Evolutionary conservation across 2,329 filamentous ascomycete genomes (phyloP).

Genomic region (Talaromyces islandicus): DNA sequence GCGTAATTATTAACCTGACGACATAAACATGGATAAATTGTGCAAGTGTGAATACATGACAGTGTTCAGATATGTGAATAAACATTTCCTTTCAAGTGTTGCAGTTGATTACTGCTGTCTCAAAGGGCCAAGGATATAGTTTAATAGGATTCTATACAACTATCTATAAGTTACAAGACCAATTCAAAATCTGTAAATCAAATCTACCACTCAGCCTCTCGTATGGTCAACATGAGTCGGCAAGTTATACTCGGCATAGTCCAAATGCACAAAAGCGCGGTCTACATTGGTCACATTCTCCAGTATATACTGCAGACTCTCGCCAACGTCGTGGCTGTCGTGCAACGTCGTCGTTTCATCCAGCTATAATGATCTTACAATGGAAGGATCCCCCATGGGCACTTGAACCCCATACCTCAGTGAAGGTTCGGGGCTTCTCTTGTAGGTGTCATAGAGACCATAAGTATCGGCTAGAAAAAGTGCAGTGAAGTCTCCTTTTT

Average conservation of each 20-base stretch:
- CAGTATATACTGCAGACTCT: constrained; percentile 55
- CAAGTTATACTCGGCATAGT: constrained; percentile 41
- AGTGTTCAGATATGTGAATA: neutral
- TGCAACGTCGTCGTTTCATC: constrained; percentile 50
- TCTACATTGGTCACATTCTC: constrained; percentile 45
- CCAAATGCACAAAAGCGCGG: constrained; percentile 46
- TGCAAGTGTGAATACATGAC: neutral
- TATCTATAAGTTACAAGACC: neutral
- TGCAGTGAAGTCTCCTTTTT: constrained; percentile 45
- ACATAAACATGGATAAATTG: neutral
- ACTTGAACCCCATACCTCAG: constrained; percentile 60
- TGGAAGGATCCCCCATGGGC: constrained; percentile 59
- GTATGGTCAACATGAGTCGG: constrained; percentile 29
- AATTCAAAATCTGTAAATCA: neutral
- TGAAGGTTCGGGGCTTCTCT: constrained; percentile 52
- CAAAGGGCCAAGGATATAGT: neutral
- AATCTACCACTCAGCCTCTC: neutral
- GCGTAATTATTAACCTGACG: neutral
- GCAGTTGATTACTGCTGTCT: neutral
- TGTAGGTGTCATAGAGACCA: constrained; percentile 63
- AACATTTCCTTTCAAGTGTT: neutral
- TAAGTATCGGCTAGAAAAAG: constrained; percentile 49
- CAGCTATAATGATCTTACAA: constrained; percentile 30
- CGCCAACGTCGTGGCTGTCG: constrained; percentile 55
- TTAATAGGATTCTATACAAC: neutral